A percentile compares a stretch with the other conserved stretches of the same genome.
Conservation (phyloP, 257 asterid genomes). For the Striga asiatica region DNA sequence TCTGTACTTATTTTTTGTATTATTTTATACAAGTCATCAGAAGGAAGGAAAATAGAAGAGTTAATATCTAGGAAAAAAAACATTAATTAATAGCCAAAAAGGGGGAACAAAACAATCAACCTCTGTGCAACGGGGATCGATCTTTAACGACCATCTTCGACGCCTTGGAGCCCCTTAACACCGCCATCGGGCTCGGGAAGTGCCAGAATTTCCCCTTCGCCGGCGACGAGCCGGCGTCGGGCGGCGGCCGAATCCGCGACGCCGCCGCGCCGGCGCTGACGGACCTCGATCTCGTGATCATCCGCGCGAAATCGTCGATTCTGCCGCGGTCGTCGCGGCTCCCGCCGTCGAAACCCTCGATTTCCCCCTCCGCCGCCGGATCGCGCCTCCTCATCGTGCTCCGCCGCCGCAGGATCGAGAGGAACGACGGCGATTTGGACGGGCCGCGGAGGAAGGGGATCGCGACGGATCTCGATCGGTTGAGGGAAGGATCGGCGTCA, state of each 20-base stretch:
- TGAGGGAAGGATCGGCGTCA: no score
- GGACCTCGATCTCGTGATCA: constrained; percentile 66
- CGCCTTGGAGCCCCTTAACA: constrained; percentile 41
- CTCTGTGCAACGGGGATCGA: constrained; percentile 46
- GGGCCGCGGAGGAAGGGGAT: constrained; percentile 51
- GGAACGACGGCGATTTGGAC: constrained; percentile 39
- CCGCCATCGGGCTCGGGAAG: constrained; percentile 55
- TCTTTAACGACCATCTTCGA: constrained; percentile 32
- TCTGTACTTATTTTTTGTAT: no score
- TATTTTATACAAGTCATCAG: no score
- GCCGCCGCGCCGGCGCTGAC: constrained; percentile 26
- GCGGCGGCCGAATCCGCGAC: constrained; percentile 22
- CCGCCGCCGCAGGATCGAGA: constrained; percentile 31
- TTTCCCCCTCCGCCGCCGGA: background rate
- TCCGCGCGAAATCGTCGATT: constrained; percentile 47
- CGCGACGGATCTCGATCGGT: constrained; percentile 68
- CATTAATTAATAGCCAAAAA: background rate
- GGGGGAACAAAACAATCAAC: no score
- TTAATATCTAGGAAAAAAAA: background rate
- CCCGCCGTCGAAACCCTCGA: no score
- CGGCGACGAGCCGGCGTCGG: constrained; percentile 17
- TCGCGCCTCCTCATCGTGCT: no score
- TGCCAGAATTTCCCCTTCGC: constrained; percentile 42
- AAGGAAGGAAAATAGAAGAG: no score
- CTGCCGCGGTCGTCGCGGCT: constrained; percentile 13